Evolutionary conservation across 75 land plant species (phyloP), one percentile per base, ranked within the genome.

Genomic region (Selaginella tamariscina): DNA sequence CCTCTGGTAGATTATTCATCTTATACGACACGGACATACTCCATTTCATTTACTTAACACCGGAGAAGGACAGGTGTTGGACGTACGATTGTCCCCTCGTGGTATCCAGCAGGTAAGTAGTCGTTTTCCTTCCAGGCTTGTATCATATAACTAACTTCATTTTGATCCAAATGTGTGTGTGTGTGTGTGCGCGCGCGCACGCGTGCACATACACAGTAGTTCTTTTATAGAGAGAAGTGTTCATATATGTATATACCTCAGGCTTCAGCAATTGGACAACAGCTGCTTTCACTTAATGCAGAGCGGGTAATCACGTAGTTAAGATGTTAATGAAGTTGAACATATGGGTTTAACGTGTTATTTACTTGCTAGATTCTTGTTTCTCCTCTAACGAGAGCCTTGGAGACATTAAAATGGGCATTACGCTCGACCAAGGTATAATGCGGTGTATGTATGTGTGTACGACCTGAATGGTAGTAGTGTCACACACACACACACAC

Each of bases 1-100:
- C 49, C 5, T 39, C 49, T 39, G n/a, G 71, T 72, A 75, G 77
- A 75, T 71, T 31, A 71, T 75, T 65, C 77, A 75, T 70, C 21
- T 75, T 9, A 66, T 75, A 22, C 54, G 77, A 22, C 77, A 75
- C 69, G 77, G 77, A 18, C 77, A 75, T 27, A 75, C 77, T 55
- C 15, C 72, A 8, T 70, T 31, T 2, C 29, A 22, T 28, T 28
- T 33, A 24, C n/a, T n/a, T n/a, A n/a, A n/a, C n/a, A n/a, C n/a
- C n/a, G 33, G 15, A 26, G 66, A 27, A 15, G 23, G 24, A 39
- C 1, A 69, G 22, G 60, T 55, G 30, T 70, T 75, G 39, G 77
- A 75, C 56, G 56, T 75, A 39, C 31, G 65, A 0, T 57, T 75
- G 22, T 70, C 77, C 24, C 56, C 72, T 54, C 65, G 65, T 64